phyloP scores from a whole-genome alignment of 2,329 filamentous ascomycete species.

The Colletotrichum salicis region DNA sequence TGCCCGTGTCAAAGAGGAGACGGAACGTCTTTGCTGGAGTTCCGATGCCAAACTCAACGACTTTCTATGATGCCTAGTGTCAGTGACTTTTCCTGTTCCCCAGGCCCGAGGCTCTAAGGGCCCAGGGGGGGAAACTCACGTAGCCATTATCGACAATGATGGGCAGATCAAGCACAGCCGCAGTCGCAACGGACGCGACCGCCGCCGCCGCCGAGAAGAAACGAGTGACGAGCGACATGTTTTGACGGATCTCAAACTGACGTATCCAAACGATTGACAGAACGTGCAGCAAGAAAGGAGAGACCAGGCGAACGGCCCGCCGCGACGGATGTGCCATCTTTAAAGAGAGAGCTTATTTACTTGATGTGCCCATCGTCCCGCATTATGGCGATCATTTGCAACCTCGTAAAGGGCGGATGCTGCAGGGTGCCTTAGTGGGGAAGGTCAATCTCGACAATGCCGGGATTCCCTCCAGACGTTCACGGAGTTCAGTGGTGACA shows the following conservation, averaged over 20 bases:
- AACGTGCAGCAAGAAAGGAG: background rate
- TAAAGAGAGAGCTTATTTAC: background rate
- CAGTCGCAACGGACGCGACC: constrained; percentile 21
- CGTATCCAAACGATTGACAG: background rate
- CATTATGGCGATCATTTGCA: constrained; percentile 15
- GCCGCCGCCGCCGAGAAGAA: constrained; percentile 22
- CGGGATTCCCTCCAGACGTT: background rate
- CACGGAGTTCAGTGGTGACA: no score
- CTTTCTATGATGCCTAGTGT: background rate
- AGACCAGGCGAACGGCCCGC: background rate
- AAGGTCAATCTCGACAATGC: constrained; percentile 20
- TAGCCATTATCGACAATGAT: constrained; percentile 33
- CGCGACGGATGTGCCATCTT: background rate
- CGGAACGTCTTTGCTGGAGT: constrained; percentile 42
- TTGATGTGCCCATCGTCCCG: background rate
- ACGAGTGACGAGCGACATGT: constrained; percentile 24
- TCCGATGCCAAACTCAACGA: constrained; percentile 38
- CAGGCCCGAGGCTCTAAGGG: no score
- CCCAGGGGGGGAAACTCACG: background rate
- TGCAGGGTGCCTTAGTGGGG: constrained; percentile 6
- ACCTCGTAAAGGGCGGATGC: constrained; percentile 14
- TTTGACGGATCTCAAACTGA: background rate
- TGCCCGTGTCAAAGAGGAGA: constrained; percentile 49
- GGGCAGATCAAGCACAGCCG: constrained; percentile 33
- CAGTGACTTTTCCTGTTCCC: no score